Evolutionary conservation across 2,329 filamentous ascomycete genomes (phyloP).

Genomic region (Aspergillus tamarii): DNA sequence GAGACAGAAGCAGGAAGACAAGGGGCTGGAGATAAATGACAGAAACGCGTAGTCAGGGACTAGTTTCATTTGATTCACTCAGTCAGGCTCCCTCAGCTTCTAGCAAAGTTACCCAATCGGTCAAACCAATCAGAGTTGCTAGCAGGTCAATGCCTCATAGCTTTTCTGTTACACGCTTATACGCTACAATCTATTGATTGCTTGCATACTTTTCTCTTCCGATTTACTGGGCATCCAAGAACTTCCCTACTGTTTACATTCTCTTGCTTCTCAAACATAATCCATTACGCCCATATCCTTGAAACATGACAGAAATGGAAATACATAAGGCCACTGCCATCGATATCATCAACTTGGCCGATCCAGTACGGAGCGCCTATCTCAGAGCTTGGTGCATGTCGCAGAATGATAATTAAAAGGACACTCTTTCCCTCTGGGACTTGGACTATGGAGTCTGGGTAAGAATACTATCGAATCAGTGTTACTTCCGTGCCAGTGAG

Average conservation of each 20-base stretch:
- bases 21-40: background rate
- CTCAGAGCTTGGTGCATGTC: background rate
- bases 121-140: background rate
- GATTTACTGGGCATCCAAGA: background rate
- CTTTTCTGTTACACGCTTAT: background rate
- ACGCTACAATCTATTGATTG: background rate
- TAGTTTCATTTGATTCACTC: background rate
- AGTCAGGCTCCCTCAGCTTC: background rate
- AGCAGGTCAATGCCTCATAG: background rate
- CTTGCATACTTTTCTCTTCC: background rate
- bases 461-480: too few relatives aligned
- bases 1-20: background rate
- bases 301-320: background rate
- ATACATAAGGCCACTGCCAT: background rate
- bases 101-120: background rate
- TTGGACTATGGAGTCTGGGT: background rate
- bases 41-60: background rate
- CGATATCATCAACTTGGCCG: background rate
- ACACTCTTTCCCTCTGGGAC: background rate
- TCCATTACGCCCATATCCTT: rapidly evolving
- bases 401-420: background rate
- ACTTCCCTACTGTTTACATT: background rate
- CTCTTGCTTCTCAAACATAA: background rate
- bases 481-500: too few relatives aligned
- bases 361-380: too few relatives aligned